phyloP scores from a whole-genome alignment of 345 rosid genomes.

The Gossypium turneri region DNA sequence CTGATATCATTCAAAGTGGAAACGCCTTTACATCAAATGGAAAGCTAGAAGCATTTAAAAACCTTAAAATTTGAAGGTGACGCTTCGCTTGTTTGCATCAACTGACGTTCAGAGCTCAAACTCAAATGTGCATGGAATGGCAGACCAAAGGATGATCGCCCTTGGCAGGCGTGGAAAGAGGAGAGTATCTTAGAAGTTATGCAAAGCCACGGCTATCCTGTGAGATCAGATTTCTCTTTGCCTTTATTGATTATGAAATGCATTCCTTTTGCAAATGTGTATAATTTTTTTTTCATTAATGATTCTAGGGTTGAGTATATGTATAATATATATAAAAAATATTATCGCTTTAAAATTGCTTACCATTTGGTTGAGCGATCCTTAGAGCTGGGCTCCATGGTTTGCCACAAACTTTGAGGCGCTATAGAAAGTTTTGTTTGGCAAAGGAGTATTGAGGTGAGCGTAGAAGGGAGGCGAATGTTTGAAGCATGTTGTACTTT shows the following conservation, averaged over 20 bases:
- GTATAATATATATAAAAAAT: background rate
- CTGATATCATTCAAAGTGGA: conserved; percentile 32
- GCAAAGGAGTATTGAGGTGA: conserved; percentile 8
- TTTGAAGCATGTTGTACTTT: conserved; percentile 39
- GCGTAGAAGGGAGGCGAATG: conserved; percentile 20
- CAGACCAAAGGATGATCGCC: background rate
- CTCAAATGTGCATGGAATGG: background rate
- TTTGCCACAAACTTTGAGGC: background rate
- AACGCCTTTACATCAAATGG: conserved; percentile 60
- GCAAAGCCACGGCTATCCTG: background rate
- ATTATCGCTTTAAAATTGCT: background rate
- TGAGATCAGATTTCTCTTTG: conserved; percentile 12
- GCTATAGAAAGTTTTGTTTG: conserved; percentile 15
- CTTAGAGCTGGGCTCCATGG: too few species aligned
- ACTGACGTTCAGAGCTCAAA: conserved; percentile 7
- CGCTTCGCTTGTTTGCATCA: conserved; percentile 1
- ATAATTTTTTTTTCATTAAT: conserved; percentile 25
- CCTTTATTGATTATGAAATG: conserved; percentile 26
- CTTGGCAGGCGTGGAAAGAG: background rate
- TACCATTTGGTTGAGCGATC: background rate
- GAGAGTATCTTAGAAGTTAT: background rate
- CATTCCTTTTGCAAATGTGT: conserved; percentile 50
- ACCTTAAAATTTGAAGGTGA: conserved; percentile 36
- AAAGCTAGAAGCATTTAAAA: conserved; percentile 59
- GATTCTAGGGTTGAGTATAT: conserved; percentile 24